Percentiles rank a stretch among this genome's conserved stretches.
These are phyloP conservation scores for Henckelia pumila DNA, from an alignment of 257 asterid species.

Conservation along the genomic window DNA sequence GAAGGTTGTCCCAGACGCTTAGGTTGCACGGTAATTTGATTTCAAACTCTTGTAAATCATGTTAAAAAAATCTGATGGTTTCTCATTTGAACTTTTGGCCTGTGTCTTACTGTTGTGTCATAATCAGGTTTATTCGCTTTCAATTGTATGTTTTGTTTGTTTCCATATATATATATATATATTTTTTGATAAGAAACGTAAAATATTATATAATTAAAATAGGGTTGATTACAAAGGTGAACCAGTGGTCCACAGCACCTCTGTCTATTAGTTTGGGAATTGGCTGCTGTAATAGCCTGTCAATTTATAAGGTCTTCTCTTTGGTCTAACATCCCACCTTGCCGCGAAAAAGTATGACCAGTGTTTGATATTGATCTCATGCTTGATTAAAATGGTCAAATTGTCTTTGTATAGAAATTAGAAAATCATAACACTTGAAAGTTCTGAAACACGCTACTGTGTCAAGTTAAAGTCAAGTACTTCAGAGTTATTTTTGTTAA, in stretches of 20 bases:
- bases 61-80: too few relatives aligned
- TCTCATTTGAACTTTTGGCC: background rate
- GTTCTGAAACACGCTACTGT: background rate
- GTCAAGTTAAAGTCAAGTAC: too few relatives aligned
- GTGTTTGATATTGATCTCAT: background rate
- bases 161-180: too few relatives aligned
- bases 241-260: background rate
- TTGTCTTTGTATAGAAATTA: too few relatives aligned
- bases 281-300: background rate
- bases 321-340: background rate
- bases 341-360: background rate
- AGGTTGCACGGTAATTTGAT: slow-evolving; percentile 86
- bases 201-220: too few relatives aligned
- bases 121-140: background rate
- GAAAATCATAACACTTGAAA: background rate
- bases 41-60: slow-evolving; percentile 7
- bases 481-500: too few relatives aligned
- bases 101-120: background rate
- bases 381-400: background rate
- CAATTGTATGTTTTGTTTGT: background rate
- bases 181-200: too few relatives aligned
- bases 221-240: too few relatives aligned
- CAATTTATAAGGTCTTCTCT: background rate
- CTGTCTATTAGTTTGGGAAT: background rate
- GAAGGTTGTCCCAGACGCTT: slow-evolving; percentile 96